Evolutionary conservation across 495 filamentous ascomycete genomes (phyloP).

Genomic region (Penicillium macrosclerotiorum): DNA sequence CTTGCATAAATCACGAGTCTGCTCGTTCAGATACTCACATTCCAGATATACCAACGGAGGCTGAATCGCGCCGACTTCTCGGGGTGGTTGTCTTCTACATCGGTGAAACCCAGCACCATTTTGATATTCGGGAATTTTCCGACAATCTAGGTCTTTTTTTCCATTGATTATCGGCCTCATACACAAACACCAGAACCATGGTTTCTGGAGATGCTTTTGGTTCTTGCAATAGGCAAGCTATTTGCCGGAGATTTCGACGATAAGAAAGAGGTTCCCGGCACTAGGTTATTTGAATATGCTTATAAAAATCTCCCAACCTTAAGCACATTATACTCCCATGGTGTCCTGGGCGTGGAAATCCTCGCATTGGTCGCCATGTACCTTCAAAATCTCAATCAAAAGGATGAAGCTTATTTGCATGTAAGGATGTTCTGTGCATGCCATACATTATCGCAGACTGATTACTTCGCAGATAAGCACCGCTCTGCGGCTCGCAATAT

Average conservation of each 20-base stretch:
- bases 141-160: constrained; percentile 3
- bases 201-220: constrained; percentile 2
- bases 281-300: background rate
- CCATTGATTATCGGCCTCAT: too few species aligned
- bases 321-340: constrained; percentile 1
- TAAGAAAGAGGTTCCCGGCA: background rate
- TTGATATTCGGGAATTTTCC: constrained; percentile 8
- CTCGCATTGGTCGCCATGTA: constrained; percentile 5
- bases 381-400: constrained; percentile 4
- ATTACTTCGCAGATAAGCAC: too few species aligned
- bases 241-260: background rate
- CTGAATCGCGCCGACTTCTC: constrained; percentile 2
- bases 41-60: background rate
- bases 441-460: too few species aligned
- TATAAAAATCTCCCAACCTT: background rate
- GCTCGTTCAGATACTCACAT: too few species aligned
- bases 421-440: too few species aligned
- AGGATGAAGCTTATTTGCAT: constrained; percentile 4
- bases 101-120: constrained; percentile 6
- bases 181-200: too few species aligned
- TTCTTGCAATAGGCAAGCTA: constrained; percentile 8
- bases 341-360: constrained; percentile 2
- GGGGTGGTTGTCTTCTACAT: constrained; percentile 6
- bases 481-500: too few species aligned
- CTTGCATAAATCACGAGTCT: too few species aligned